A percentile compares a stretch with the other conserved stretches of the same genome.
These are phyloP conservation scores for Barnettozyma pratensis DNA, from an alignment of 805 yeast species.

Conservation along the genomic window DNA sequence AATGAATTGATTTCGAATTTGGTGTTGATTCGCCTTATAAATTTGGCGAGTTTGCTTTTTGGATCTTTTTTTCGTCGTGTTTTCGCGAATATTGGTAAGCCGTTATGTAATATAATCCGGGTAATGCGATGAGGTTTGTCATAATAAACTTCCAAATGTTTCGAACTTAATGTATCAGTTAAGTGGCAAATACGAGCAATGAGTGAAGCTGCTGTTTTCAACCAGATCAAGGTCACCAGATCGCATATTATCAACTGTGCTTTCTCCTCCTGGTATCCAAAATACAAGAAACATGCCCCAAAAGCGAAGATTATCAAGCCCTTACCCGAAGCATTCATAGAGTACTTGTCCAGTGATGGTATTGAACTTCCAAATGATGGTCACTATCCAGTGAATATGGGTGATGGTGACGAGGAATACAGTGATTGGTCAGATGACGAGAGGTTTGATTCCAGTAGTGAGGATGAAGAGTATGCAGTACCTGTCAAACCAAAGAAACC, in stretches of 20 bases:
- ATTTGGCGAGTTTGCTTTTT: background rate
- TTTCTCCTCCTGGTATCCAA: slow-evolving; percentile 56
- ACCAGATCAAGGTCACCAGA: slow-evolving; percentile 25
- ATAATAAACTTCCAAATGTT: background rate
- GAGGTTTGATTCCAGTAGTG: slow-evolving; percentile 20
- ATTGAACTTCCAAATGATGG: slow-evolving; percentile 52
- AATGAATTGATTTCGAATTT: background rate
- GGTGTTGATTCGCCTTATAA: background rate
- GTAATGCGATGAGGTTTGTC: background rate
- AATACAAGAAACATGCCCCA: slow-evolving; percentile 45
- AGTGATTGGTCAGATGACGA: slow-evolving; percentile 63
- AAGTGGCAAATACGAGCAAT: background rate
- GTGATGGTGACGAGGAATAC: slow-evolving; percentile 58
- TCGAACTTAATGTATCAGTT: too few relatives aligned
- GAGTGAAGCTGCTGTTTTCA: slow-evolving; percentile 17
- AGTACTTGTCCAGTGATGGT: slow-evolving; percentile 63
- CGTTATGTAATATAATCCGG: background rate
- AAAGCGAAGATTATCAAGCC: slow-evolving; percentile 49
- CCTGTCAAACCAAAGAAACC: slow-evolving; percentile 10
- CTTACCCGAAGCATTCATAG: slow-evolving; percentile 51
- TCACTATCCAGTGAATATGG: slow-evolving; percentile 29
- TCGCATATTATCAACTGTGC: slow-evolving; percentile 46
- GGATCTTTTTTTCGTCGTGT: background rate
- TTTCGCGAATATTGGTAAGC: background rate
- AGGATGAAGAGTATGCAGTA: slow-evolving; percentile 8